phyloP scores from a whole-genome alignment of 768 basidiomycete species.

The Lactifluus pinguis region DNA sequence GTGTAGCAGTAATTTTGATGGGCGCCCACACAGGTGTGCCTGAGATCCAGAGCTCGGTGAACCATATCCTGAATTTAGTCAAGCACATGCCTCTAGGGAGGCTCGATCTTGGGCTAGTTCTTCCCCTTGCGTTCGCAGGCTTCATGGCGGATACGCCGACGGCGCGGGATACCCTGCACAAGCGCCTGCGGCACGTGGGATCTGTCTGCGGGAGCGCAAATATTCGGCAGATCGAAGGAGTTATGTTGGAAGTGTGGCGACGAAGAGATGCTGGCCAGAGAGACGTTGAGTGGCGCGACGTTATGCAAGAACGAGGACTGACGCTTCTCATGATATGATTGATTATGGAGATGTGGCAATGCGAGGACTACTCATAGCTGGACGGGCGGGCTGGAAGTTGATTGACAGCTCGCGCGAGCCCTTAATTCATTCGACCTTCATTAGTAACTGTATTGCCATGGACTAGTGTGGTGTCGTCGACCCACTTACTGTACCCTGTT shows the following conservation, averaged over 20 bases:
- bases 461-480: slow-evolving; percentile 1
- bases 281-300: slow-evolving; percentile 17
- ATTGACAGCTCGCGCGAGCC: not conserved
- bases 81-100: slow-evolving; percentile 12
- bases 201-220: slow-evolving; percentile 9
- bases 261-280: slow-evolving; percentile 13
- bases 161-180: slow-evolving; percentile 12
- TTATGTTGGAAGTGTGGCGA: slow-evolving; percentile 17
- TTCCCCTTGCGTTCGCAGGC: slow-evolving; percentile 15
- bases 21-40: slow-evolving; percentile 16
- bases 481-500: slow-evolving; percentile 12
- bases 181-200: slow-evolving; percentile 13
- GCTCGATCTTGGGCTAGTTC: slow-evolving; percentile 15
- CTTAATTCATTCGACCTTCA: slow-evolving; percentile 10
- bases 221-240: slow-evolving; percentile 13
- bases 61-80: slow-evolving; percentile 15
- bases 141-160: slow-evolving; percentile 12
- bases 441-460: slow-evolving; percentile 8
- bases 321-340: slow-evolving; percentile 19
- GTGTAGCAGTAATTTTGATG: slow-evolving; percentile 2
- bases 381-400: not conserved
- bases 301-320: slow-evolving; percentile 19
- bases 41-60: slow-evolving; percentile 15
- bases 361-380: slow-evolving; percentile 3
- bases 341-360: not conserved